Base-by-base conservation (phyloP, 192 early-diverging fungal species). In the Umbelopsis isabellina region DNA sequence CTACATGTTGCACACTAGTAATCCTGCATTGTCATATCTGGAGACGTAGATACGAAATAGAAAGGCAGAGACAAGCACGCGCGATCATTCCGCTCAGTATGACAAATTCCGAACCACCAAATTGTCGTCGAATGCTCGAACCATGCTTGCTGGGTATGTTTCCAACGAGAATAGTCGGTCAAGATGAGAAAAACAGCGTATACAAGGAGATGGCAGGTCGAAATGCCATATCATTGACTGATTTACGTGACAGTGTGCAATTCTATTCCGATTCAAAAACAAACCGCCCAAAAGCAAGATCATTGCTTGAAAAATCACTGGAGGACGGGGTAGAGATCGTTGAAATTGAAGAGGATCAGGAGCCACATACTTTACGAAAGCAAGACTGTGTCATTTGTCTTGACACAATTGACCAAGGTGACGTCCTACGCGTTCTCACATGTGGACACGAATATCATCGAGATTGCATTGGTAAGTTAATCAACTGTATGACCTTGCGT, bases 401-500 rank as follows among this genome's bases (percentile, higher is more conserved):
- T 23, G 69, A 70, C 21, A 10, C 25, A 13, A 58, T 45, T 21
- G 25, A 53, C 11, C 12, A 51, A 45, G 44, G 51, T 7, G 69
- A 70, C n/a, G 37, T 70, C 13, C 8, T 70, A 46, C 51, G 69
- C n/a, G 22, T 15, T 12, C 45, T 70, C 21, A 51, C 69, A 21
- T 70, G 69, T 46, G 69, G 53, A 16, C 69, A 70, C 45, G 69
- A 70, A 58, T 70, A 51, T 16, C 69, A 70, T 45, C 44, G 69
- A 5, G 69, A 70, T 15, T 70, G 69, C 53, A 70, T 70, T 33
- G 69, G 69, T 70, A 70, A 49, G 7, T 1, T 20, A 27, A 15
- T 20, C 50, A 18, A 52, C 12, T 33, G 2, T 23, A 16, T 22
- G 21, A 25, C 23, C 23, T 20, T 5, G 1, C 1, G 15, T 35